A percentile compares a stretch with the other conserved stretches of the same genome.
phyloP scores from a whole-genome alignment of 805 yeast species.

The Debaryomyces castellii region DNA sequence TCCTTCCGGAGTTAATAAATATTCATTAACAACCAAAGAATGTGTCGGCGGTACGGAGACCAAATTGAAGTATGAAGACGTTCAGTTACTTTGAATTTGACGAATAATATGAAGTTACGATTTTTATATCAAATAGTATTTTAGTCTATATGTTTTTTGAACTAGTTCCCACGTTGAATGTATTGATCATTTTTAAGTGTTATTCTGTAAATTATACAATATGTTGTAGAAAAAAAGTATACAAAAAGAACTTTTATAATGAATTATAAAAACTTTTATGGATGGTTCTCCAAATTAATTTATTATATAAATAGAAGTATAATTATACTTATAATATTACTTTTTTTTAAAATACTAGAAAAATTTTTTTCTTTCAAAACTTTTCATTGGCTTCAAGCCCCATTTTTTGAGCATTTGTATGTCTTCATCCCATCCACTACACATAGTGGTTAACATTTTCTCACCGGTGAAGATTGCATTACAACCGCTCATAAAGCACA shows the following conservation, averaged over 20 bases:
- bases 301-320: too few relatives aligned
- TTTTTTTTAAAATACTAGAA: too few relatives aligned
- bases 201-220: too few relatives aligned
- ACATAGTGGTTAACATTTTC: conserved; percentile 77
- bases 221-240: too few relatives aligned
- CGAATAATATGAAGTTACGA: neutral
- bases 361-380: conserved; percentile 25
- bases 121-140: too few relatives aligned
- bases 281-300: too few relatives aligned
- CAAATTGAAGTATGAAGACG: conserved; percentile 5
- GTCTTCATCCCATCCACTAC: conserved; percentile 84
- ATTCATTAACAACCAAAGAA: conserved; percentile 18
- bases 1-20: conserved; percentile 27
- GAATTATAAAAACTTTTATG: too few relatives aligned
- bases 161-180: too few relatives aligned
- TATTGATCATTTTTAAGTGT: too few relatives aligned
- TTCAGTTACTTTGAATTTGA: neutral
- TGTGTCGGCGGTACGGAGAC: conserved; percentile 30
- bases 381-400: conserved; percentile 64
- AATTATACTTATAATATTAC: too few relatives aligned
- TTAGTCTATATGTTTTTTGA: too few relatives aligned
- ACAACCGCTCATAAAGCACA: conserved; percentile 76
- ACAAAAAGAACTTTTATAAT: too few relatives aligned
- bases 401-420: conserved; percentile 63
- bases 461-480: conserved; percentile 83